Evolutionary conservation across 1,284 basidiomycete species (phyloP), one percentile per base, ranked within the genome.

Genomic region (Apiotrichum akiyoshidainum): DNA sequence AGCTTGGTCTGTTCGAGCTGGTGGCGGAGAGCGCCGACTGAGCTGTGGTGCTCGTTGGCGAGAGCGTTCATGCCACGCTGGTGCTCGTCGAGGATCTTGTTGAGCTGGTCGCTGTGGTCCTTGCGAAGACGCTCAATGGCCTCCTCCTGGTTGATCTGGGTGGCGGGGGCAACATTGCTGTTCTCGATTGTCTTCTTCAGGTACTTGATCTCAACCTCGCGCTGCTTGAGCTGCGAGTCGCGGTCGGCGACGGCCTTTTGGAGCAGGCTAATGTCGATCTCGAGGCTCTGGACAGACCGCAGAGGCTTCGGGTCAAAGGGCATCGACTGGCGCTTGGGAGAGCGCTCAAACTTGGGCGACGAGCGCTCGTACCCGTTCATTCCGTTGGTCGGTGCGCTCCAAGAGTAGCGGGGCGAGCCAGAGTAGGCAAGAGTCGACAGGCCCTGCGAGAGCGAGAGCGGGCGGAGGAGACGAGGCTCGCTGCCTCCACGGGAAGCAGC

Each of bases 371-470:
- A 58, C 41, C 65, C 59, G 59, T 60, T 33, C 60, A 65, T 54
- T 57, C 63, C 63, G 53, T 60, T 60, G 46, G 40, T 35, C 4
- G 61, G 46, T 1, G 57, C 52, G 46, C 63, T 66, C 74, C 73
- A 75, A 19, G 71, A 72, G 63, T 67, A 59, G 40, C 72, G 66
- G 45, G 70, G 69, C 60, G 72, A 75, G 61, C 64, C 69, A 65
- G 71, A 78, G 50, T 86, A 90, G 73, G 86, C 88, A 82, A 83
- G 89, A 81, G 86, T 92, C 67, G 88, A 93, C 65, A 93, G 86
- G 85, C 95, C 91, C 90, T 93, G 92, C 80, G 92, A 93, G 68
- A 93, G 86, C 81, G 92, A 93, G 81, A 87, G 85, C 72, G 69
- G 74, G 56, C 75, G 61, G n/a, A 63, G 51, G 21, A 63, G 48